Conservation (phyloP, 176 grass and related monocot species). For the Phoenix dactylifera region DNA sequence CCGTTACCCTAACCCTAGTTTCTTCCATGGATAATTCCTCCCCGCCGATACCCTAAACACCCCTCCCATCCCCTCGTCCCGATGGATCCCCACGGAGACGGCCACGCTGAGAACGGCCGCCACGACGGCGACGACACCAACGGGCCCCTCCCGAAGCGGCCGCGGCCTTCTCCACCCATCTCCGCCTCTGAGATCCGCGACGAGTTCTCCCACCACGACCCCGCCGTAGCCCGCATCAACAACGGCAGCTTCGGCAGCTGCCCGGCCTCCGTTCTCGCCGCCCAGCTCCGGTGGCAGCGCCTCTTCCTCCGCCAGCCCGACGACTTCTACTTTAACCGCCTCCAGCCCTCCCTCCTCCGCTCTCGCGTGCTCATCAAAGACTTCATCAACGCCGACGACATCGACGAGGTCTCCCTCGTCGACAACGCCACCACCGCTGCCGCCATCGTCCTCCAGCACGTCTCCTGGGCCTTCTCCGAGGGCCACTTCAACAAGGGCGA, state of each 20-base stretch:
- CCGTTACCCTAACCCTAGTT: no score
- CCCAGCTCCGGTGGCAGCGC: slow-evolving; percentile 53
- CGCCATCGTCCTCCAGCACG: slow-evolving; percentile 81
- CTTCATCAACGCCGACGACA: slow-evolving; percentile 39
- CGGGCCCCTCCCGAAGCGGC: slow-evolving; percentile 25
- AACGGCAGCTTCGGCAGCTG: slow-evolving; percentile 97
- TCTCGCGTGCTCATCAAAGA: slow-evolving; percentile 45
- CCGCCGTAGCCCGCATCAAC: slow-evolving; percentile 58
- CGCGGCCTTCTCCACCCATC: slow-evolving; percentile 18
- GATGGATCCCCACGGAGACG: slow-evolving; percentile 7
- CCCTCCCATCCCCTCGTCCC: neutral
- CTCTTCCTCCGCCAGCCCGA: slow-evolving; percentile 78
- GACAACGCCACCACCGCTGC: slow-evolving; percentile 94
- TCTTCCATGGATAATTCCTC: no score
- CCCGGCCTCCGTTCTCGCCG: slow-evolving; percentile 58
- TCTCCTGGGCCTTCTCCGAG: slow-evolving; percentile 72
- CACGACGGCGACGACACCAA: neutral
- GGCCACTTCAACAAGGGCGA: slow-evolving; percentile 52
- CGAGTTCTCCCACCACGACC: slow-evolving; percentile 83
- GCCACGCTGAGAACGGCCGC: slow-evolving; percentile 33
- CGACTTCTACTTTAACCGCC: slow-evolving; percentile 63
- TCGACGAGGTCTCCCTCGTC: slow-evolving; percentile 71
- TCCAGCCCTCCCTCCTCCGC: slow-evolving; percentile 42
- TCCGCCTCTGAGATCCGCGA: slow-evolving; percentile 35
- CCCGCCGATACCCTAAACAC: no score